Base-by-base conservation (phyloP, 1,284 basidiomycete genomes). In the Volvariella volvacea region DNA sequence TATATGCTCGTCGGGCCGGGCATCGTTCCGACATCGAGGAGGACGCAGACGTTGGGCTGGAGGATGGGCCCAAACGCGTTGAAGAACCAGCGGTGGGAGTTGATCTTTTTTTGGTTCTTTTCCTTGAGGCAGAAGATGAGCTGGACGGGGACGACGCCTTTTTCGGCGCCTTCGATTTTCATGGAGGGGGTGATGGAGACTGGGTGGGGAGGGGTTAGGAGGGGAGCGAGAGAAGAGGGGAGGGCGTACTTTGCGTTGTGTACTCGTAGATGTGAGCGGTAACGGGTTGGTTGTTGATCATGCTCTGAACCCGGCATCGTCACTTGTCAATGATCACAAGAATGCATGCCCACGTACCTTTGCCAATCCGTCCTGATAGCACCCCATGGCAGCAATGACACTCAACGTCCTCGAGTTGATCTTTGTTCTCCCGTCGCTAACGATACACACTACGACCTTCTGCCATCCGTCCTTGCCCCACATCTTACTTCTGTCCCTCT, bases 381-480 rank as follows among this genome's bases (percentile, higher is more conserved):
- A 81, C 21, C 89, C 93, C 76, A 96, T 85, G 1, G 89, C 80
- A 6, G 92, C 90, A 44, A 96, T 77, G 25, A 91, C 88, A 51
- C 83, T 86, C 55, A 93, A 61, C 15, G 91, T 94, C 47, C 91
- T 68, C 31, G 81, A 76, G 60, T 95, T 92, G 65, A 95, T 88
- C 72, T 93, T 94, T 53, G 70, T 63, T 36, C 92, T 76, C 0
- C 88, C 88, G 61, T 92, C 88, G 28, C 82, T 82, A 4, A 92
- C 80, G 31, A 74, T 67, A 50, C 72, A 73, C 34, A 73, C 70
- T 6, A 62, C 76, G 28, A 73, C 89, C 75, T 96, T 97, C 71
- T 96, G 95, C 94, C 94, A 97, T 0, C 93, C 92, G 0, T 96
- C 91, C 60, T 90, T 87, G 1, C 92, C 92, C 94, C 94, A 97